phyloP scores from a whole-genome alignment of 1,284 basidiomycete species.

The Cryptococcus sp. region DNA sequence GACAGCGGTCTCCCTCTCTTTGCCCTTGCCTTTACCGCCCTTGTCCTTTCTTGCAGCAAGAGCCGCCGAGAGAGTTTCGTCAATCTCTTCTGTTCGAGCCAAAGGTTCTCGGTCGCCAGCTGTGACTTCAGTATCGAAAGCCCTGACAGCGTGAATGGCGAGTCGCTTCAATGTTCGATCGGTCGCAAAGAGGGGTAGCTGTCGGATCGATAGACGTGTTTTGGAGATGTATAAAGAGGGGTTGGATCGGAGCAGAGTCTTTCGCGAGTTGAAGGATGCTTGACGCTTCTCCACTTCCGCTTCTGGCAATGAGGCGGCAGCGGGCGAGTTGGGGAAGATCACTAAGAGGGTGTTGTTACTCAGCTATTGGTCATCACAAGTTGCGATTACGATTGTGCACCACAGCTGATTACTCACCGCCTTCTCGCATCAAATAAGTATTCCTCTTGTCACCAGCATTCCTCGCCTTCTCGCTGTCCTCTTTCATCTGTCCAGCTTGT shows the following conservation, averaged over 20 bases:
- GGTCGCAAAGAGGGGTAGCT: constrained; percentile 85
- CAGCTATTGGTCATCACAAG: not conserved
- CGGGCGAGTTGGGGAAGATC: constrained; percentile 80
- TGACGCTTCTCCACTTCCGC: constrained; percentile 81
- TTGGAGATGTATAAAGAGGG: constrained; percentile 91
- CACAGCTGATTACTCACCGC: constrained; percentile 61
- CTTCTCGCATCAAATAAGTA: constrained; percentile 93
- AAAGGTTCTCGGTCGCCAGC: constrained; percentile 64
- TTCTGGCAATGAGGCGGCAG: constrained; percentile 66
- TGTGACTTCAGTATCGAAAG: constrained; percentile 79
- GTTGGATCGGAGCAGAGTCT: constrained; percentile 78
- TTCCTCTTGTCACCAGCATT: constrained; percentile 95
- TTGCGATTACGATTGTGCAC: too few species aligned
- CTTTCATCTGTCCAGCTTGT: constrained; percentile 80
- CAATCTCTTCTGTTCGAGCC: constrained; percentile 69
- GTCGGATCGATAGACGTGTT: constrained; percentile 89
- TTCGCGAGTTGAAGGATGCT: constrained; percentile 77
- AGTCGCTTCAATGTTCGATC: constrained; percentile 88
- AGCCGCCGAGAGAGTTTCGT: constrained; percentile 51
- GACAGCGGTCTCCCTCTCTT: constrained; percentile 62
- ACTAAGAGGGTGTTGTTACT: constrained; percentile 57
- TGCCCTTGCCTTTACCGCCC: constrained; percentile 47
- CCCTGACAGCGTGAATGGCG: constrained; percentile 74
- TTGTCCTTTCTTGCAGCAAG: constrained; percentile 49
- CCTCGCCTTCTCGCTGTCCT: constrained; percentile 76